A percentile compares a stretch with the other conserved stretches of the same genome.
phyloP scores from a whole-genome alignment of 345 rosid species.

The Dovyalis caffra region DNA sequence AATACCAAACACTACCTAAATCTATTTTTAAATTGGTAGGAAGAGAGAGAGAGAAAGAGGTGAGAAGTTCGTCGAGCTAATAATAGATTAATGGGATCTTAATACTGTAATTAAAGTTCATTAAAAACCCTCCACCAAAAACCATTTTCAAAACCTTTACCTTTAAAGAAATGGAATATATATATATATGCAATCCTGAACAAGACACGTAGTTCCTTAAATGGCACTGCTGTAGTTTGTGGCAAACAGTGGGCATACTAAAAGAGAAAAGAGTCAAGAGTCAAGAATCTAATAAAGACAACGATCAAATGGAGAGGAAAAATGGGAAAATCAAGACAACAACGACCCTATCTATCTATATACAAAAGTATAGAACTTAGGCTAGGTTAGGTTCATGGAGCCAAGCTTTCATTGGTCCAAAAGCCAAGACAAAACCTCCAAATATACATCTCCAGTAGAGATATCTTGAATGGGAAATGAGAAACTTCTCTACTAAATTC shows the following conservation, averaged over 20 bases:
- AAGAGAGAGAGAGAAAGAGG: too few relatives aligned
- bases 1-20: too few relatives aligned
- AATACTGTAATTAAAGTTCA: too few relatives aligned
- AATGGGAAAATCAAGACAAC: neutral
- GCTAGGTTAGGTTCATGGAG: conserved; percentile 21
- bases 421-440: conserved; percentile 28
- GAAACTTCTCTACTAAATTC: conserved; percentile 24
- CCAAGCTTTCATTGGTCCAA: conserved; percentile 42
- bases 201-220: neutral
- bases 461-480: conserved; percentile 65
- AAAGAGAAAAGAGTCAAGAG: too few relatives aligned
- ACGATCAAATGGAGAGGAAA: too few relatives aligned
- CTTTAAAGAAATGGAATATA: neutral
- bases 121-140: too few relatives aligned
- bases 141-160: neutral
- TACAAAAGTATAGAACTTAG: neutral
- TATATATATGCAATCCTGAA: neutral
- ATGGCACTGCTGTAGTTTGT: conserved; percentile 13
- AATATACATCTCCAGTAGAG: conserved; percentile 13
- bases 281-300: neutral
- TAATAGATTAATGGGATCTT: too few relatives aligned
- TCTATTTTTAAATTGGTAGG: too few relatives aligned
- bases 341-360: conserved; percentile 22
- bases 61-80: too few relatives aligned
- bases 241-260: neutral